Conservation (phyloP, 306 rosid species). For the Vigna mungo region DNA sequence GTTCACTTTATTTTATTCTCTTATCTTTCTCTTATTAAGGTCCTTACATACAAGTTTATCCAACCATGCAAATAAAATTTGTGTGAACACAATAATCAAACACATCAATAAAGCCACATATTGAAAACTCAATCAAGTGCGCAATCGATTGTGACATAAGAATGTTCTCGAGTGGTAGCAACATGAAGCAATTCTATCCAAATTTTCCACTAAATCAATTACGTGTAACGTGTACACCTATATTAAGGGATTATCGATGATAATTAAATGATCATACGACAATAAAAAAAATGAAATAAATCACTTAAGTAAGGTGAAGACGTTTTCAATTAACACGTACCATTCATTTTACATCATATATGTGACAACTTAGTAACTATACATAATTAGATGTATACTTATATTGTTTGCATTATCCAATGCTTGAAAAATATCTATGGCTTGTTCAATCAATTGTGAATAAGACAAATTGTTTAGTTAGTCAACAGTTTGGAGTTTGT, state of each 20-base stretch:
- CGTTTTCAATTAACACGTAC: constrained; percentile 23
- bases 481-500: constrained; percentile 11
- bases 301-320: constrained; percentile 19
- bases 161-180: constrained; percentile 27
- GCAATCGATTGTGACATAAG: constrained; percentile 6
- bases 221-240: constrained; percentile 29
- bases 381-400: background rate
- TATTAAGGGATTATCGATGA: constrained; percentile 8
- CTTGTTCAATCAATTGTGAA: background rate
- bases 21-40: no score
- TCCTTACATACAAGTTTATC: no score
- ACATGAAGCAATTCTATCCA: background rate
- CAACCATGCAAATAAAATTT: no score
- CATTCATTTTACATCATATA: constrained; percentile 25
- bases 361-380: background rate
- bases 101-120: no score
- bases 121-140: no score
- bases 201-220: constrained; percentile 14
- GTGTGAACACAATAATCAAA: no score
- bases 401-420: background rate
- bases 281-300: background rate
- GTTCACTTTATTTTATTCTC: no score
- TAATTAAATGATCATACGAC: background rate
- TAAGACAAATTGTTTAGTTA: constrained; percentile 37
- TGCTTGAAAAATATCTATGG: constrained; percentile 2